phyloP scores from a whole-genome alignment of 208 protist species.

The Trypanosoma scelopori region DNA sequence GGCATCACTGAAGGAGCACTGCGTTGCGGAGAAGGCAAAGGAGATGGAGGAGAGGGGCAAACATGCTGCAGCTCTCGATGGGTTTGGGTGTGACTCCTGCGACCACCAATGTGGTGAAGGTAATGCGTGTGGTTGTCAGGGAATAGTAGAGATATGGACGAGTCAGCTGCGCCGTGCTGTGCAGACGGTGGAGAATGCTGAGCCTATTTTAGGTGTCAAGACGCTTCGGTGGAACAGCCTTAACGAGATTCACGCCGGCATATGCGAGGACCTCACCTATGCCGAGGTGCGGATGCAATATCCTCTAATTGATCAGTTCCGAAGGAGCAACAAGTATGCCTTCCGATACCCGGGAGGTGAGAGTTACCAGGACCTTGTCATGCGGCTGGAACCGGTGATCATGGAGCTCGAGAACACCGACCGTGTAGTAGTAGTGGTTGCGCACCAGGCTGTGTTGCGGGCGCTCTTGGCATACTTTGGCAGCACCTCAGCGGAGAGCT shows the following conservation, averaged over 20 bases:
- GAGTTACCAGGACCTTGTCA: constrained; percentile 88
- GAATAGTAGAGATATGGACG: constrained; percentile 80
- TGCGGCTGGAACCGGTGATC: constrained; percentile 88
- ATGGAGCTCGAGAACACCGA: constrained; percentile 90
- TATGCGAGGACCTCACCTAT: constrained; percentile 89
- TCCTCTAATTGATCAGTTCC: constrained; percentile 78
- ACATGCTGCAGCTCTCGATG: too few relatives aligned
- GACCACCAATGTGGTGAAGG: background rate
- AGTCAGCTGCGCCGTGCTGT: constrained; percentile 82
- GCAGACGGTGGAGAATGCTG: constrained; percentile 73
- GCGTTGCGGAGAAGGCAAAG: constrained; percentile 11
- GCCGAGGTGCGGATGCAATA: constrained; percentile 69
- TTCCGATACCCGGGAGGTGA: constrained; percentile 90
- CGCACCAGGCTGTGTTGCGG: constrained; percentile 83
- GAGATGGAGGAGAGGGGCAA: too few relatives aligned
- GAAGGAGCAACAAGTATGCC: constrained; percentile 79
- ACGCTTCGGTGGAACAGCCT: constrained; percentile 81
- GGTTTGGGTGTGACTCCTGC: background rate
- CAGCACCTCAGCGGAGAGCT: constrained; percentile 75
- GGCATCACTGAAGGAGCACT: constrained; percentile 64
- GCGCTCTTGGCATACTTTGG: constrained; percentile 88
- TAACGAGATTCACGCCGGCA: constrained; percentile 89
- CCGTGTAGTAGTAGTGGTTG: constrained; percentile 80
- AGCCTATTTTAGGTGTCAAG: constrained; percentile 66
- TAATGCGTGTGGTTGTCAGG: background rate